Evolutionary conservation across 352 stramenopile species (phyloP), one percentile per base, ranked within the genome.

Genomic region (Aphanomyces euteiches): DNA sequence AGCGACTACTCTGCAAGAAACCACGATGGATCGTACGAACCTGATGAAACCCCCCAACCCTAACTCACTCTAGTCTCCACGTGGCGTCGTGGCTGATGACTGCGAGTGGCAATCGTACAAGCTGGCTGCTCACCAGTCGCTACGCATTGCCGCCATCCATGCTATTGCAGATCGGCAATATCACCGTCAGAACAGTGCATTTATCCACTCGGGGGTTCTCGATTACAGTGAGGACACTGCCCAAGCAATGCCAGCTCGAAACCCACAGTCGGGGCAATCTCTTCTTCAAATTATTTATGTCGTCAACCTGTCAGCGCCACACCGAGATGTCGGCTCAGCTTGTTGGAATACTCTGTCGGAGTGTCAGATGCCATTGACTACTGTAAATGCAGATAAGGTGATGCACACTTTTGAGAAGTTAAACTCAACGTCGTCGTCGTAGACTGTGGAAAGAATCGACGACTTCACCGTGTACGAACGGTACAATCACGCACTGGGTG

Each of bases 1-100:
- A 67, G 43, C 15, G 15, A n/a, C 12, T 56, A 10, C 28, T 67
- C 17, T n/a, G 43, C 59, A 67, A 67, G 59, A 67, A 67, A 37
- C 59, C 59, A 8, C 59, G 59, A 13, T 56, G 19, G 13, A 54
- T n/a, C 28, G 57, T 66, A 66, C 41, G n/a, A 34, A 63, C 5
- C 7, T 50, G 10, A 50, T n/a, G 43, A n/a, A n/a, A 50, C 43
- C 17, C 10, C n/a, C 10, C 43, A 12, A 1, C 10, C 43, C 43
- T 50, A 50, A n/a, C 17, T n/a, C 10, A 50, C 43, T n/a, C 1
- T 50, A 50, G 10, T n/a, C 10, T 12, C 40, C 13, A 38, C 38
- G 0, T 41, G 34, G 10, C 45, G 19, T 34, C 40, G 56, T 50
- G 56, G 45, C 5, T 28, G 28, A 28, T 28, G 28, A 28, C 28